phyloP scores from a whole-genome alignment of 257 asterid species.

The Verbascum thapsus region DNA sequence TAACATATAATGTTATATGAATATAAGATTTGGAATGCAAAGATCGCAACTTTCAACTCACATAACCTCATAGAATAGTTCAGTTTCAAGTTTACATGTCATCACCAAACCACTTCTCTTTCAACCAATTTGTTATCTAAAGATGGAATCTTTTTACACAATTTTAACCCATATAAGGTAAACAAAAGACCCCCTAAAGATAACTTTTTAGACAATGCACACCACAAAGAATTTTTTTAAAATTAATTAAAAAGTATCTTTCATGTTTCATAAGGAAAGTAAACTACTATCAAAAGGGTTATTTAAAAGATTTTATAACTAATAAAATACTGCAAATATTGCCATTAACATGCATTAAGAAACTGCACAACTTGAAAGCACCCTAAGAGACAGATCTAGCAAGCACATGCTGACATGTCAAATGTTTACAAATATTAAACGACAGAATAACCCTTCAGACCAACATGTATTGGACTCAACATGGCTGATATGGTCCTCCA shows the following conservation, averaged over 20 bases:
- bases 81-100: not conserved
- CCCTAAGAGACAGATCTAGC: slow-evolving; percentile 27
- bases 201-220: not conserved
- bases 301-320: slow-evolving; percentile 16
- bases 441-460: slow-evolving; percentile 34
- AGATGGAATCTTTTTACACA: not conserved
- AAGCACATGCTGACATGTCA: slow-evolving; percentile 49
- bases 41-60: no score
- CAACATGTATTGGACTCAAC: slow-evolving; percentile 31
- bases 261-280: slow-evolving; percentile 1
- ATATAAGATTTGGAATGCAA: no score
- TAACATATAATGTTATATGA: no score
- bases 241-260: not conserved
- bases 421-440: slow-evolving; percentile 30
- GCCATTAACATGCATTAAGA: slow-evolving; percentile 8
- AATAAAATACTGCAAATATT: slow-evolving; percentile 17
- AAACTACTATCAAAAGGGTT: slow-evolving; percentile 1
- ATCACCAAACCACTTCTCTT: not conserved
- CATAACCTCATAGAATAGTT: no score
- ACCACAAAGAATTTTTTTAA: not conserved
- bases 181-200: not conserved
- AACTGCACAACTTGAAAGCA: slow-evolving; percentile 29
- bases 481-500: slow-evolving; percentile 27
- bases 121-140: not conserved
- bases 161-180: not conserved